These are phyloP conservation scores for Ogataea allantospora DNA, from an alignment of 805 yeast species.

Conservation along the genomic window DNA sequence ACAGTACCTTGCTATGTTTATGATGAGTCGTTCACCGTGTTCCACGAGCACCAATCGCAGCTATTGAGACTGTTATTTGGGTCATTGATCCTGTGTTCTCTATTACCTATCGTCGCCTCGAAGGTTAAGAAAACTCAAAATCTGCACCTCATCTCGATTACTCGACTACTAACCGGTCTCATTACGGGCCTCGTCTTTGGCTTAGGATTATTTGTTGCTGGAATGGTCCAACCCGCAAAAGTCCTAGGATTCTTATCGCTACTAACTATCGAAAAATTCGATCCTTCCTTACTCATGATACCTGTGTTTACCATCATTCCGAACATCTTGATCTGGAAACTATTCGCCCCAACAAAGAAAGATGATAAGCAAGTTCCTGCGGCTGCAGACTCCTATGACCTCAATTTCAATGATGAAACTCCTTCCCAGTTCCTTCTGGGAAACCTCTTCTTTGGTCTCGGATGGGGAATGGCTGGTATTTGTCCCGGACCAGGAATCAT, in stretches of 20 bases:
- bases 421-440: slow-evolving; percentile 39
- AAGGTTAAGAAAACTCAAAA: slow-evolving; percentile 2
- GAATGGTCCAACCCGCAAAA: slow-evolving; percentile 44
- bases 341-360: slow-evolving; percentile 19
- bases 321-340: slow-evolving; percentile 39
- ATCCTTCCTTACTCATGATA: slow-evolving; percentile 47
- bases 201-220: slow-evolving; percentile 44
- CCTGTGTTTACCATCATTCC: slow-evolving; percentile 44
- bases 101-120: slow-evolving; percentile 29
- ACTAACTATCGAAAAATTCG: slow-evolving; percentile 36
- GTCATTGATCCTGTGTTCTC: slow-evolving; percentile 22
- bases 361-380: slow-evolving; percentile 18
- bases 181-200: slow-evolving; percentile 40
- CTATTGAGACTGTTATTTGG: slow-evolving; percentile 15
- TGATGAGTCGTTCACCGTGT: slow-evolving; percentile 20
- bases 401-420: slow-evolving; percentile 28
- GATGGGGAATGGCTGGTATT: slow-evolving; percentile 52
- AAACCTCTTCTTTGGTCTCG: slow-evolving; percentile 45
- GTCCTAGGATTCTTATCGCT: slow-evolving; percentile 47
- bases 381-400: slow-evolving; percentile 23
- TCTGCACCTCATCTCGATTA: slow-evolving; percentile 1
- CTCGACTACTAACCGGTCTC: slow-evolving; percentile 20
- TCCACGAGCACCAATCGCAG: slow-evolving; percentile 14
- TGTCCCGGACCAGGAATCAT: slow-evolving; percentile 55
- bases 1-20: slow-evolving; percentile 18